Evolutionary conservation across 2,329 filamentous ascomycete species (phyloP), one percentile per base, ranked within the genome.

Genomic region (Talaromyces albobiverticillius): DNA sequence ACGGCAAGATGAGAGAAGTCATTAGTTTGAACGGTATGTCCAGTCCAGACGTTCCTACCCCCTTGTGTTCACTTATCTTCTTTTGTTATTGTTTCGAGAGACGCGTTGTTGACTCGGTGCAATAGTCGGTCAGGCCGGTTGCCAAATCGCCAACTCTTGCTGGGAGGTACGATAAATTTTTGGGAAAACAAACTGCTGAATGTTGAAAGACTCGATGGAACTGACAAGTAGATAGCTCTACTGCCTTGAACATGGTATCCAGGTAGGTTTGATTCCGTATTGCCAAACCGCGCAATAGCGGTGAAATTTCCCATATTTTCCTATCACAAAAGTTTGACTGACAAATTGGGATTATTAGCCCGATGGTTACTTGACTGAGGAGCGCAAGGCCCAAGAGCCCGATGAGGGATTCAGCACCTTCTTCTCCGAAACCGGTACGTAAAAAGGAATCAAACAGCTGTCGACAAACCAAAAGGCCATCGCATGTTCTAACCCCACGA

Each of bases 351-450:
- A 26, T 25, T 25, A 31, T 61, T 74, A 99, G 93, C 93, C 94
- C 67, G 94, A 99, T 85, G 94, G 94, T 76, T 97, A 89, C 82
- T 86, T 99, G 76, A 97, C 92, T 63, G 93, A 96, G 74, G 93
- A 97, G 84, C 91, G 92, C 79, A 96, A 97, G 84, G 85, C 84
- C 67, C 86, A 86, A 72, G 89, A 95, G 62, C 89, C 91, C 61
- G 94, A 97, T 76, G 89, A 96, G 72, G 94, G 94, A 64, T 99
- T 99, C 86, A 96, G 92, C 83, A 99, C 94, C 70, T 99, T 99
- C 85, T 99, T 99, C 85, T 96, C 93, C 66, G 94, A 99, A 84
- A 97, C 94, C 71, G 93, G 94, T 97, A 89, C 65, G 80, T 64
- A 59, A 68, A 56, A 53, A 54, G 31, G 20, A 57, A 31, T 46